A percentile compares a stretch with the other conserved stretches of the same genome.
phyloP scores from a whole-genome alignment of 306 rosid species.

The Crataegus laevigata region DNA sequence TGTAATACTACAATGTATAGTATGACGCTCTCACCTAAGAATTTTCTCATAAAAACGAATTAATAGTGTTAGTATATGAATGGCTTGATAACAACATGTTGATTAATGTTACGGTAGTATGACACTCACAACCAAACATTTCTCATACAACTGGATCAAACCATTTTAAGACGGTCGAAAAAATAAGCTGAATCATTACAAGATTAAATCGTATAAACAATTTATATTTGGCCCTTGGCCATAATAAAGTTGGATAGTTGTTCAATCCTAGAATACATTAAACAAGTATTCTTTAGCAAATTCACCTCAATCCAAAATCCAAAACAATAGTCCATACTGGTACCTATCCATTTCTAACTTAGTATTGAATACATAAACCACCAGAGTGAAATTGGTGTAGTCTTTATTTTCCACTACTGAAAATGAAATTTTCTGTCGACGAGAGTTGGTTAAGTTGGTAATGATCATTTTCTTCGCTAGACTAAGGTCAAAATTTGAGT shows the following conservation, averaged over 20 bases:
- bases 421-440: no score
- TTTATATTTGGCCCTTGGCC: no score
- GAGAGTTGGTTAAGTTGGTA: no score
- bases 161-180: background rate
- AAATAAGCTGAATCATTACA: no score
- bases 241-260: no score
- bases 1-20: background rate
- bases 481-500: no score
- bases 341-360: no score
- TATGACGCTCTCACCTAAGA: background rate
- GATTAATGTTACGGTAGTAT: background rate
- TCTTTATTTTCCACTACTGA: background rate
- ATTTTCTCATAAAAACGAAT: background rate
- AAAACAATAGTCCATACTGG: no score
- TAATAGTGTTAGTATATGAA: background rate
- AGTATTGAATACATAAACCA: background rate
- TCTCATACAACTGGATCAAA: background rate
- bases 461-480: no score
- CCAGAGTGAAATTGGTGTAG: background rate
- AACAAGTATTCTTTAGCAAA: no score
- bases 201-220: no score
- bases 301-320: background rate
- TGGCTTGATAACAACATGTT: background rate
- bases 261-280: no score
- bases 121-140: background rate